Evolutionary conservation across 345 rosid species (phyloP).

Genomic region (Barbarea vulgaris): DNA sequence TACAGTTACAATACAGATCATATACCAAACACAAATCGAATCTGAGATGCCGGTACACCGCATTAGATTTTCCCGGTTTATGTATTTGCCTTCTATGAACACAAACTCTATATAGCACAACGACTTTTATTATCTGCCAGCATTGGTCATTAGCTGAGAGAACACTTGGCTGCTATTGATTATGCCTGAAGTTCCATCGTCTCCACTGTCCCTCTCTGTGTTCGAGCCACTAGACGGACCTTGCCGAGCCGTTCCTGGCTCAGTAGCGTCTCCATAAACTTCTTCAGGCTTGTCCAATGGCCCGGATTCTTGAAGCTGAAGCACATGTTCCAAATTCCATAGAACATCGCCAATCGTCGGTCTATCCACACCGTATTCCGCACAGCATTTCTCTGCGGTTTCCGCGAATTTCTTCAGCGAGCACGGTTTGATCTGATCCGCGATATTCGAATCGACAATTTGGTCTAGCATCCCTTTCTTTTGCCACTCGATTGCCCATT

Average conservation of each 20-base stretch:
- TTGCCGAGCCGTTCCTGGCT: constrained; percentile 33
- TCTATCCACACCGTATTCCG: constrained; percentile 93
- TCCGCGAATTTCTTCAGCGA: constrained; percentile 86
- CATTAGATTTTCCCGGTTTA: constrained; percentile 29
- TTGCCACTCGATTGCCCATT: constrained; percentile 99
- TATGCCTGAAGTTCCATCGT: constrained; percentile 58
- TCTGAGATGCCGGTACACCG: constrained; percentile 21
- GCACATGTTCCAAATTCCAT: constrained; percentile 84
- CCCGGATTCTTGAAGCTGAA: constrained; percentile 81
- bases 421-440: constrained; percentile 59
- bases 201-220: constrained; percentile 42
- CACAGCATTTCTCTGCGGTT: constrained; percentile 95
- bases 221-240: constrained; percentile 34
- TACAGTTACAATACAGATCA: background rate
- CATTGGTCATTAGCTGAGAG: constrained; percentile 84
- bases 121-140: constrained; percentile 55
- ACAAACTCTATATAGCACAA: background rate
- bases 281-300: constrained; percentile 43
- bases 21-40: constrained; percentile 35
- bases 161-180: constrained; percentile 68
- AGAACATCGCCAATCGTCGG: constrained; percentile 92
- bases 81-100: constrained; percentile 6
- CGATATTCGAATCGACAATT: constrained; percentile 74
- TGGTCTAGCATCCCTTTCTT: constrained; percentile 75
- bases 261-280: background rate